phyloP scores from a whole-genome alignment of 2,329 filamentous ascomycete genomes.

The Akanthomyces uredinophilus region DNA sequence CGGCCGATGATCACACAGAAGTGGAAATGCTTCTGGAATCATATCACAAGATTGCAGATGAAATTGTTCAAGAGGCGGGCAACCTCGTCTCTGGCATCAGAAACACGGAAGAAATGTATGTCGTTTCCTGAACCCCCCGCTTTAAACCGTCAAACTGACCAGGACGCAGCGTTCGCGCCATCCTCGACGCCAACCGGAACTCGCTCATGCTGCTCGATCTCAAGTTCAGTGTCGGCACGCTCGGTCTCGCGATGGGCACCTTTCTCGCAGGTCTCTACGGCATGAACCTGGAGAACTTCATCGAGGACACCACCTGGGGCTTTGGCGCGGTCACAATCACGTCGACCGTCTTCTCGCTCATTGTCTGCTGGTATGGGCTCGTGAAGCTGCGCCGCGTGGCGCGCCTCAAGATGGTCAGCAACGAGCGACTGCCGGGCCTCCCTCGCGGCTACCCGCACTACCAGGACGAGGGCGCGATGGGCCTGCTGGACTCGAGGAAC shows the following conservation, averaged over 20 bases:
- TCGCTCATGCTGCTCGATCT: slow-evolving; percentile 95
- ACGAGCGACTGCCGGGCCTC: slow-evolving; percentile 33
- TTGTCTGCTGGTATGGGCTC: slow-evolving; percentile 81
- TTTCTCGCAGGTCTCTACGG: slow-evolving; percentile 98
- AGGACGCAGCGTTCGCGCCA: slow-evolving; percentile 73
- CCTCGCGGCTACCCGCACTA: slow-evolving; percentile 39
- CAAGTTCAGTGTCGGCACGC: slow-evolving; percentile 90
- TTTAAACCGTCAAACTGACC: neutral
- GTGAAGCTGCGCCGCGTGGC: slow-evolving; percentile 79
- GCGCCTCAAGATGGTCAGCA: slow-evolving; percentile 73
- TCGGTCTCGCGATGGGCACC: slow-evolving; percentile 90
- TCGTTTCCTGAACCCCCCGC: slow-evolving; percentile 13
- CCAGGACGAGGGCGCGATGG: slow-evolving; percentile 44
- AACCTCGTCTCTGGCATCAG: slow-evolving; percentile 92
- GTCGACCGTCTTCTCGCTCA: slow-evolving; percentile 66
- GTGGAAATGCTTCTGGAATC: slow-evolving; percentile 96
- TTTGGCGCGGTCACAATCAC: slow-evolving; percentile 70
- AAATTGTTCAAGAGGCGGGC: slow-evolving; percentile 92
- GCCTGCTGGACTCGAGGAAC: slow-evolving; percentile 48
- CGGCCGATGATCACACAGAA: slow-evolving; percentile 86
- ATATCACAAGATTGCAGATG: slow-evolving; percentile 95
- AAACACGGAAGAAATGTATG: slow-evolving; percentile 97
- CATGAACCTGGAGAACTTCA: slow-evolving; percentile 98
- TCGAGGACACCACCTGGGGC: slow-evolving; percentile 86
- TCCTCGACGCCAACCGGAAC: slow-evolving; percentile 96